A percentile compares a stretch with the other conserved stretches of the same genome.
Evolutionary conservation across 208 protist genomes (phyloP).

Genomic region (Trichomonas vaginalis): DNA sequence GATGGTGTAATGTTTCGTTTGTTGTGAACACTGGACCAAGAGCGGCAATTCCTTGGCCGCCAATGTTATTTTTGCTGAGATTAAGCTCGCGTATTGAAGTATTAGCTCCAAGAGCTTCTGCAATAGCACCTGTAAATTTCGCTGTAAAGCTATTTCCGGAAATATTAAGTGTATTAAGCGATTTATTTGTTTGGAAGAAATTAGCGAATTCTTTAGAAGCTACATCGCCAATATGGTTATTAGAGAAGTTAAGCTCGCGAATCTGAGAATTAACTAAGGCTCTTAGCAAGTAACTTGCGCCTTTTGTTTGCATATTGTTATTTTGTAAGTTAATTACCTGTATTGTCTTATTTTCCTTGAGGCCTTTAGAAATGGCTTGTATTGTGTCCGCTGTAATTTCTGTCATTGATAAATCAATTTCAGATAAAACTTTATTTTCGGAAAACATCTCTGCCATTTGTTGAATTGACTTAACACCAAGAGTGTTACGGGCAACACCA

Average conservation of each 20-base stretch:
- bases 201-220: neutral
- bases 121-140: neutral
- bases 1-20: neutral
- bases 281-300: neutral
- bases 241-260: neutral
- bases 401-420: conserved; percentile 7
- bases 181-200: neutral
- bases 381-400: neutral
- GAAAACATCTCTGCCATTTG: neutral
- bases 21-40: neutral
- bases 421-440: neutral
- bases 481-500: neutral
- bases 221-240: neutral
- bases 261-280: neutral
- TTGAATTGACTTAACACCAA: neutral
- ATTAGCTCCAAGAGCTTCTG: neutral
- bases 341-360: neutral
- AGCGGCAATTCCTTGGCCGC: neutral
- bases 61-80: neutral
- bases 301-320: neutral
- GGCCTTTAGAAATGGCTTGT: neutral
- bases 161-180: neutral
- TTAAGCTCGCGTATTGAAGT: neutral
- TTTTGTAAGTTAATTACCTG: neutral
- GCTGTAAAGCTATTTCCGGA: neutral